These are phyloP conservation scores for Mycena epipterygia DNA, from an alignment of 768 basidiomycete species.

Conservation along the genomic window DNA sequence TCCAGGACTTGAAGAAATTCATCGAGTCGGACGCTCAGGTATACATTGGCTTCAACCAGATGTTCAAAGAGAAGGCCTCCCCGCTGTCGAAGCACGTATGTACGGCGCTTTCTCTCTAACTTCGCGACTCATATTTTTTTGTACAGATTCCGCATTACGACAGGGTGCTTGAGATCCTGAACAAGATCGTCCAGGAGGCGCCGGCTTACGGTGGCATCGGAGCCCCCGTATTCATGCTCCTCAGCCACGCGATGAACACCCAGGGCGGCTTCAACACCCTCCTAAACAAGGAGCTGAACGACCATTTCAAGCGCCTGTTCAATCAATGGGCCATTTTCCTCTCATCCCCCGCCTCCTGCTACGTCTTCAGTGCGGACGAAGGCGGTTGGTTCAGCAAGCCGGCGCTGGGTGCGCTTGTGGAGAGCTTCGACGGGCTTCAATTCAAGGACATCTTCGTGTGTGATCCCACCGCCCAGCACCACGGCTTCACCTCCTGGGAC, in stretches of 20 bases:
- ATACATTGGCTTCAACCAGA: slow-evolving; percentile 7
- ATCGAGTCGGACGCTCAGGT: neutral
- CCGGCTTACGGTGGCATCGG: neutral
- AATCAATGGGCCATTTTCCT: slow-evolving; percentile 2
- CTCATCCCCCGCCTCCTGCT: neutral
- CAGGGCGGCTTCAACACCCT: slow-evolving; percentile 6
- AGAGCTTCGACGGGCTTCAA: slow-evolving; percentile 2
- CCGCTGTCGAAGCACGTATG: neutral
- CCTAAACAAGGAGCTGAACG: neutral
- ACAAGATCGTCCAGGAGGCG: neutral
- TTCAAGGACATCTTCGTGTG: slow-evolving; percentile 19
- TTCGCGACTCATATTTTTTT: neutral
- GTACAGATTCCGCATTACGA: neutral
- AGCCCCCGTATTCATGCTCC: neutral
- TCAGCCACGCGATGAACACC: slow-evolving; percentile 1
- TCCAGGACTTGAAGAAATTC: neutral
- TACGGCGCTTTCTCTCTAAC: neutral
- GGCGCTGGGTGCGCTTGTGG: neutral
- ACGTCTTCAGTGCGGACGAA: neutral
- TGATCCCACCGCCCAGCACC: slow-evolving; percentile 47
- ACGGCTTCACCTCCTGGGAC: slow-evolving; percentile 57
- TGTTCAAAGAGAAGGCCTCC: neutral
- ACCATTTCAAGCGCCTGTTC: neutral
- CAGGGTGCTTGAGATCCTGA: neutral
- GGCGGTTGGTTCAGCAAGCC: slow-evolving; percentile 8